A percentile compares a stretch with the other conserved stretches of the same genome.
Conservation (phyloP, 1,284 basidiomycete species). For the Tilletia walkeri region DNA sequence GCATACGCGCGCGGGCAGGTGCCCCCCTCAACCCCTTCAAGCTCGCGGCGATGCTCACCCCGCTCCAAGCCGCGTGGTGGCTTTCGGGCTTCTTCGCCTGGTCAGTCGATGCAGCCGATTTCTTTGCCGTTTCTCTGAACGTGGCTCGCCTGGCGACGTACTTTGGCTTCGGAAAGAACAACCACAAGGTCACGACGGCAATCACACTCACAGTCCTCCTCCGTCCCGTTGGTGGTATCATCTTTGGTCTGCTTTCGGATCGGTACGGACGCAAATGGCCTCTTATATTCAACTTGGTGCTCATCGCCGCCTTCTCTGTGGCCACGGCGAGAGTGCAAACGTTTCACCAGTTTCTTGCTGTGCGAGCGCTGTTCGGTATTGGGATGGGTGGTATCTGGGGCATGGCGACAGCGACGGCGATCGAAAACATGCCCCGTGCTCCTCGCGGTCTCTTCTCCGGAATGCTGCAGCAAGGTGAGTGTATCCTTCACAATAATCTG, state of each 20-base stretch:
- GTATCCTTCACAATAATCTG: too few species aligned
- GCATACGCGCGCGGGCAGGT: constrained; percentile 36
- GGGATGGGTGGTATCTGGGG: constrained; percentile 34
- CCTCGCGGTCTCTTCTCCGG: constrained; percentile 38
- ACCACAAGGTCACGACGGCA: constrained; percentile 36
- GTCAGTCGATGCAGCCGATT: constrained; percentile 35
- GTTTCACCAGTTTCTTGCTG: constrained; percentile 36
- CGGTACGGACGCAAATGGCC: constrained; percentile 29
- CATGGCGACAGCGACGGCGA: constrained; percentile 25
- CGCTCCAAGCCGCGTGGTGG: constrained; percentile 41
- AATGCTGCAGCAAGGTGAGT: constrained; percentile 36
- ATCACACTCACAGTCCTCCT: constrained; percentile 39
- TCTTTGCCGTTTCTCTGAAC: constrained; percentile 50
- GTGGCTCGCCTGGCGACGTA: constrained; percentile 28
- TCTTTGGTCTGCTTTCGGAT: constrained; percentile 34
- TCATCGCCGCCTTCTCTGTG: constrained; percentile 36
- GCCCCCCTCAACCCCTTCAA: constrained; percentile 49
- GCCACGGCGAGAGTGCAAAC: constrained; percentile 31
- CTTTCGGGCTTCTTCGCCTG: constrained; percentile 39
- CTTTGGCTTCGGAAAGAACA: constrained; percentile 23
- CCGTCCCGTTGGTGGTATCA: constrained; percentile 36
- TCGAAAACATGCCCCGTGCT: constrained; percentile 37
- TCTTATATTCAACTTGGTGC: constrained; percentile 39
- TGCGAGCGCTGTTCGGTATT: constrained; percentile 39
- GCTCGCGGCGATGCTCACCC: constrained; percentile 36